These are phyloP conservation scores for Lenwebbia sp. DNA, from an alignment of 345 rosid species.

Conservation along the genomic window DNA sequence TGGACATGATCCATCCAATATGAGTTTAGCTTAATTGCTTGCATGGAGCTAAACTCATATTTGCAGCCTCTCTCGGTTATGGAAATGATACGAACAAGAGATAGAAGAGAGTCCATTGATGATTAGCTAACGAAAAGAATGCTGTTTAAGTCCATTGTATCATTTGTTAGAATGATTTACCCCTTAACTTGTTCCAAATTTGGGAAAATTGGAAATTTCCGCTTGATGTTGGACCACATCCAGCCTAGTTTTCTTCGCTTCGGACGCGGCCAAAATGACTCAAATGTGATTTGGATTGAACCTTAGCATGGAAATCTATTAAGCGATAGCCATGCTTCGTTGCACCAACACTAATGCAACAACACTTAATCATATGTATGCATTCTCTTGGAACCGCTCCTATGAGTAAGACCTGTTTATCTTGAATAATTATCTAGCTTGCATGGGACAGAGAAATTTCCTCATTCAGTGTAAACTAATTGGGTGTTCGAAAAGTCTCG, in stretches of 20 bases:
- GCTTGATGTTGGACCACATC: background rate
- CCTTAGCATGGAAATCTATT: background rate
- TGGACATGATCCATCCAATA: background rate
- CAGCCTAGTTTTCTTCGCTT: background rate
- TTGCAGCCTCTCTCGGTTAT: background rate
- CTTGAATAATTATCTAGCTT: background rate
- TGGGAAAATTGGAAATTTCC: background rate
- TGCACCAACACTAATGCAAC: rapidly evolving
- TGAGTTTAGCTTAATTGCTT: background rate
- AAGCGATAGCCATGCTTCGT: background rate
- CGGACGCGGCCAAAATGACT: background rate
- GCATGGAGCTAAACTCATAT: background rate
- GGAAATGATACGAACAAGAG: background rate
- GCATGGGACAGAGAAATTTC: rapidly evolving
- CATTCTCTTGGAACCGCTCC: background rate
- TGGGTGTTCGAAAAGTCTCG: rapidly evolving
- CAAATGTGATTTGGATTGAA: background rate
- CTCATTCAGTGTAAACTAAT: background rate
- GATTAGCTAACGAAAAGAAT: background rate
- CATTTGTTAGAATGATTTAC: background rate
- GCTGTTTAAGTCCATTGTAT: background rate
- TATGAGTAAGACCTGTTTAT: no score
- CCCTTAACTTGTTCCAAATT: background rate
- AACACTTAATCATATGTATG: background rate
- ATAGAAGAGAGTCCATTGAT: background rate